Percentiles rank a stretch among this genome's conserved stretches.
Conservation (phyloP, 1,139 yeast species). For the Spathaspora sp. region DNA sequence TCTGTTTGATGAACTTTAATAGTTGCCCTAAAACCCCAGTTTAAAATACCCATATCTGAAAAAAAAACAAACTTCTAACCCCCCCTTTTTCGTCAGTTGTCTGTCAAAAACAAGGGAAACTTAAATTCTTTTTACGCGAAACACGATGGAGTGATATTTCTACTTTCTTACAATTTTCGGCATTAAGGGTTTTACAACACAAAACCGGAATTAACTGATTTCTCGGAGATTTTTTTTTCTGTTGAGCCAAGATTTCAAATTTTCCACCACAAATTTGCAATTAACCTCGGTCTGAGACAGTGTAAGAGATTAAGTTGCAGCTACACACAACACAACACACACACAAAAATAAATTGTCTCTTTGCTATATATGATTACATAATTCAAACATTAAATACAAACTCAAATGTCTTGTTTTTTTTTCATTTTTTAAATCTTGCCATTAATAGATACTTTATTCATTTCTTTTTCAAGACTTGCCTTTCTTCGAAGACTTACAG, state of each 20-base stretch:
- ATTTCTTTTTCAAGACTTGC: slow-evolving; percentile 19
- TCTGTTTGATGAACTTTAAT: slow-evolving; percentile 27
- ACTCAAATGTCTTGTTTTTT: background rate
- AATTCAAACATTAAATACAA: background rate
- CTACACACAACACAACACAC: too few relatives aligned
- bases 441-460: background rate
- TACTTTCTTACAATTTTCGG: background rate
- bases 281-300: too few relatives aligned
- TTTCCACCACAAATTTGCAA: too few relatives aligned
- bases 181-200: background rate
- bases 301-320: too few relatives aligned
- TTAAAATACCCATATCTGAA: slow-evolving; percentile 16
- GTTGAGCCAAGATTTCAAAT: background rate
- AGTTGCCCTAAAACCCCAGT: slow-evolving; percentile 44
- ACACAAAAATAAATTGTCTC: background rate
- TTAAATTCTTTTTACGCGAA: background rate
- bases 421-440: background rate
- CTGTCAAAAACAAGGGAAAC: too few relatives aligned
- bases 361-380: background rate
- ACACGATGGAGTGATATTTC: background rate
- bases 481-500: slow-evolving; percentile 22
- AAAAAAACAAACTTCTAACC: too few relatives aligned
- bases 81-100: too few relatives aligned
- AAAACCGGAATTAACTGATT: background rate
- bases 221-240: too few relatives aligned